A percentile compares a stretch with the other conserved stretches of the same genome.
phyloP scores from a whole-genome alignment of 2,329 filamentous ascomycete species.

The Neonectria sp. region DNA sequence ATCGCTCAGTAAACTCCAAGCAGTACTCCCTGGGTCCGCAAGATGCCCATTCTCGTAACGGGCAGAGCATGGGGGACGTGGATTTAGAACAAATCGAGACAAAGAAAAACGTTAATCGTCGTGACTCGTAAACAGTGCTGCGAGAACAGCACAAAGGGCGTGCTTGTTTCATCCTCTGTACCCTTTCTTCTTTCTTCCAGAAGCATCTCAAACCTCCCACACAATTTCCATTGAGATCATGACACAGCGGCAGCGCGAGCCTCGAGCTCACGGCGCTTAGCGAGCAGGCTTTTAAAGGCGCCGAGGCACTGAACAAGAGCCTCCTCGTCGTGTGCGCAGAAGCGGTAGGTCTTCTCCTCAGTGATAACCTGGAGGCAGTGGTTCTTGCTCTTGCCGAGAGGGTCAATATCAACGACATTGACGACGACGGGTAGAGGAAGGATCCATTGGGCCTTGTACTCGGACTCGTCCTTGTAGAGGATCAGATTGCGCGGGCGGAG shows the following conservation, averaged over 20 bases:
- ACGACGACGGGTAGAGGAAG: slow-evolving; percentile 85
- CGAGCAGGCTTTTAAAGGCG: slow-evolving; percentile 88
- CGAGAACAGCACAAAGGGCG: slow-evolving; percentile 22
- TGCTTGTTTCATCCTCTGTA: not conserved
- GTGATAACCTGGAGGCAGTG: slow-evolving; percentile 94
- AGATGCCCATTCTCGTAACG: not conserved
- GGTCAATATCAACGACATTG: slow-evolving; percentile 93
- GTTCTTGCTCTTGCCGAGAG: slow-evolving; percentile 85
- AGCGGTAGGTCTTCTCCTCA: slow-evolving; percentile 87
- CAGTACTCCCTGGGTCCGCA: slow-evolving; percentile 1
- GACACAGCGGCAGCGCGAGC: slow-evolving; percentile 59
- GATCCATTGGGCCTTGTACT: slow-evolving; percentile 90
- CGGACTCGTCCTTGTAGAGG: slow-evolving; percentile 92
- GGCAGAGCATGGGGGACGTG: not conserved
- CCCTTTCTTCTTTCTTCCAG: not conserved
- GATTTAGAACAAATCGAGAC: slow-evolving; percentile 25
- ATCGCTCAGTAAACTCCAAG: slow-evolving; percentile 30
- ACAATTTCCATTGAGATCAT: not conserved
- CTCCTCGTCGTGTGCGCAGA: slow-evolving; percentile 87
- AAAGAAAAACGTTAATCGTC: slow-evolving; percentile 44
- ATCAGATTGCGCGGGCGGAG: slow-evolving; percentile 87
- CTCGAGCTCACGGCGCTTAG: slow-evolving; percentile 76
- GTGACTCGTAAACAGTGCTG: slow-evolving; percentile 42
- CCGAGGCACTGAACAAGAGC: slow-evolving; percentile 87
- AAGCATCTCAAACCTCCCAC: slow-evolving; percentile 2